Evolutionary conservation across 2,329 filamentous ascomycete species (phyloP).

Genomic region (Pseudogymnoascus sp.): DNA sequence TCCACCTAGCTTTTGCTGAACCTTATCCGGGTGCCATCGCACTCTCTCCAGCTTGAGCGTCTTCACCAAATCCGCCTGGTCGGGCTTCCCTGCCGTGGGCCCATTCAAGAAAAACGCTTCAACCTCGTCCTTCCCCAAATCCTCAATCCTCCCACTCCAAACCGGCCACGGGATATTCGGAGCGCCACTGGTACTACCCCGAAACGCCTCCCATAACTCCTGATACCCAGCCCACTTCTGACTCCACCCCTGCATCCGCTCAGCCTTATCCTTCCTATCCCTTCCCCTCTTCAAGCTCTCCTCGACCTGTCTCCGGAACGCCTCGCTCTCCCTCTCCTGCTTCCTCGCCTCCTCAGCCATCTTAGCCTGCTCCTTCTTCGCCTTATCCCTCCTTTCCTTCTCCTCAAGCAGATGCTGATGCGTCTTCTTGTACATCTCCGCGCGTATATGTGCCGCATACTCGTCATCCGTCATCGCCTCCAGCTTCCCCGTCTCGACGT

Average conservation of each 20-base stretch:
- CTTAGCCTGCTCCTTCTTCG: conserved; percentile 41
- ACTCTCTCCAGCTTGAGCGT: conserved; percentile 77
- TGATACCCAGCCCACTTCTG: conserved; percentile 60
- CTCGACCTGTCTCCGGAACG: conserved; percentile 59
- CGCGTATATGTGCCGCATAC: conserved; percentile 77
- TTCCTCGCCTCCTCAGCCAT: conserved; percentile 33
- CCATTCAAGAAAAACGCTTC: conserved; percentile 54
- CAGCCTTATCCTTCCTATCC: conserved; percentile 40
- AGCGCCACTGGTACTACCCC: conserved; percentile 33
- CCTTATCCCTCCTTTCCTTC: conserved; percentile 52
- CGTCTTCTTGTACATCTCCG: conserved; percentile 92
- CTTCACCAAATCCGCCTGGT: conserved; percentile 34
- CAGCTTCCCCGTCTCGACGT: conserved; percentile 46
- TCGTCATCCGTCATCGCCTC: conserved; percentile 90
- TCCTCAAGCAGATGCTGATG: conserved; percentile 78
- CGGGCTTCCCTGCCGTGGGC: conserved; percentile 29
- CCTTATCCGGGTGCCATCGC: conserved; percentile 96
- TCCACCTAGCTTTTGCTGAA: conserved; percentile 78
- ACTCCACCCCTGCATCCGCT: conserved; percentile 45
- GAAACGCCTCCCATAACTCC: conserved; percentile 52
- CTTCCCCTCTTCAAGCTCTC: conserved; percentile 60
- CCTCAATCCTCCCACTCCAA: conserved; percentile 47
- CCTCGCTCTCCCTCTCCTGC: conserved; percentile 31
- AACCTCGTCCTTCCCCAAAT: conserved; percentile 49
- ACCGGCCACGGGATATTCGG: conserved; percentile 56